These are phyloP conservation scores for Sclerotinia spermophila DNA, from an alignment of 2,329 filamentous ascomycete species.

Conservation along the genomic window DNA sequence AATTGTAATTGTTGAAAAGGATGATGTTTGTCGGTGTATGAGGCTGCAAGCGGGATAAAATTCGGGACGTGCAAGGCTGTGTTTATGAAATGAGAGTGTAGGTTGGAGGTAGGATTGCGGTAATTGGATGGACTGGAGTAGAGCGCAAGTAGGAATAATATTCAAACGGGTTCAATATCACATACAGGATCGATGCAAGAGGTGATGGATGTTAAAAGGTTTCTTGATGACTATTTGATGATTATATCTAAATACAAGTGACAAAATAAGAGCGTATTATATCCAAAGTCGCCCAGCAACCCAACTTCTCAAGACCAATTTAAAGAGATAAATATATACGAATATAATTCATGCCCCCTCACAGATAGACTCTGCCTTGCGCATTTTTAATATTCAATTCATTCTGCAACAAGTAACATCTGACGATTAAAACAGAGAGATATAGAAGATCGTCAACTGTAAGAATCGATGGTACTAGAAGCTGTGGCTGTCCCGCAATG, in stretches of 20 bases:
- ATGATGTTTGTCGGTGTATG: neutral
- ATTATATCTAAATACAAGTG: neutral
- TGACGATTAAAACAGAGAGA: neutral
- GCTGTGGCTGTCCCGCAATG: neutral
- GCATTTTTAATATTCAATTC: neutral
- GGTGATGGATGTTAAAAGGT: neutral
- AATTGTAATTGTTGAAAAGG: neutral
- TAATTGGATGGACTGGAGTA: neutral
- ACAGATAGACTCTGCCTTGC: neutral
- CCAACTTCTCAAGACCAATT: too few relatives aligned
- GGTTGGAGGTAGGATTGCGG: neutral
- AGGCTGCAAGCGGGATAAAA: neutral
- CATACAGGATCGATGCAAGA: neutral
- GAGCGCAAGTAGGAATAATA: neutral
- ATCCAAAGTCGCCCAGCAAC: neutral
- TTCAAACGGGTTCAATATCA: neutral
- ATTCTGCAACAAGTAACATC: neutral
- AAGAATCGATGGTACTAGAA: neutral
- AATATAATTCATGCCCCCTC: neutral
- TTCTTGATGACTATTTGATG: neutral
- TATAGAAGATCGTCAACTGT: neutral
- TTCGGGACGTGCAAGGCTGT: neutral
- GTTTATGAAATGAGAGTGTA: neutral
- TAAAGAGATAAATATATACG: neutral
- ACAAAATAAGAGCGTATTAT: neutral